Percentiles rank a stretch among this genome's conserved stretches.
Conservation (phyloP, 345 rosid genomes). For the Anacardium occidentale region DNA sequence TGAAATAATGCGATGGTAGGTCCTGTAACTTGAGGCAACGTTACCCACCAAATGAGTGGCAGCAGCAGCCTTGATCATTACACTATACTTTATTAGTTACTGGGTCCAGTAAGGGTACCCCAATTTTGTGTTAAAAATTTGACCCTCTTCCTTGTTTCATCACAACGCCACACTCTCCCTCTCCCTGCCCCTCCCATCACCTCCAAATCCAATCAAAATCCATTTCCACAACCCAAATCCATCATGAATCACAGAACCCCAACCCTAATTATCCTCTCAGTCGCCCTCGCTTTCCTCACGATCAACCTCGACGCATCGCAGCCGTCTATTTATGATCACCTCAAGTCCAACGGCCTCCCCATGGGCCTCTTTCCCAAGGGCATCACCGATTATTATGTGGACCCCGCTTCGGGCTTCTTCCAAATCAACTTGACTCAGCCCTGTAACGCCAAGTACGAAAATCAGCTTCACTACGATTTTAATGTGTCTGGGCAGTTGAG, state of each 20-base stretch:
- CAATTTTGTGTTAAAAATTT: too few species aligned
- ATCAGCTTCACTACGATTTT: slow-evolving; percentile 72
- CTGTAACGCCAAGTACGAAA: slow-evolving; percentile 80
- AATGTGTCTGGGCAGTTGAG: slow-evolving; percentile 63
- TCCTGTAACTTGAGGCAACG: too few species aligned
- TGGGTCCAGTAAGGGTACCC: too few species aligned
- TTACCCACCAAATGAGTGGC: too few species aligned
- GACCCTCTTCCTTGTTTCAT: too few species aligned
- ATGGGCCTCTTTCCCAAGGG: slow-evolving; percentile 77
- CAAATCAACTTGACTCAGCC: slow-evolving; percentile 54
- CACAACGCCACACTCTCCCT: too few species aligned
- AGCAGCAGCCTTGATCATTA: too few species aligned
- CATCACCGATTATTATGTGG: slow-evolving; percentile 52
- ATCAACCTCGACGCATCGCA: not conserved
- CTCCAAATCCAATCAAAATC: not conserved
- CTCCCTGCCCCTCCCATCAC: not conserved
- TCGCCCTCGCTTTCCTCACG: not conserved
- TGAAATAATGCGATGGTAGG: too few species aligned
- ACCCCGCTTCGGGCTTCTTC: slow-evolving; percentile 53
- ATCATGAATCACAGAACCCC: not conserved
- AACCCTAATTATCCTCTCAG: not conserved
- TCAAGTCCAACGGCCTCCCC: slow-evolving; percentile 48
- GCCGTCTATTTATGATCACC: slow-evolving; percentile 5
- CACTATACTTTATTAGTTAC: too few species aligned
- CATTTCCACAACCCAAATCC: not conserved